A percentile compares a stretch with the other conserved stretches of the same genome.
phyloP scores from a whole-genome alignment of 768 basidiomycete genomes.

The Amanita muscaria region DNA sequence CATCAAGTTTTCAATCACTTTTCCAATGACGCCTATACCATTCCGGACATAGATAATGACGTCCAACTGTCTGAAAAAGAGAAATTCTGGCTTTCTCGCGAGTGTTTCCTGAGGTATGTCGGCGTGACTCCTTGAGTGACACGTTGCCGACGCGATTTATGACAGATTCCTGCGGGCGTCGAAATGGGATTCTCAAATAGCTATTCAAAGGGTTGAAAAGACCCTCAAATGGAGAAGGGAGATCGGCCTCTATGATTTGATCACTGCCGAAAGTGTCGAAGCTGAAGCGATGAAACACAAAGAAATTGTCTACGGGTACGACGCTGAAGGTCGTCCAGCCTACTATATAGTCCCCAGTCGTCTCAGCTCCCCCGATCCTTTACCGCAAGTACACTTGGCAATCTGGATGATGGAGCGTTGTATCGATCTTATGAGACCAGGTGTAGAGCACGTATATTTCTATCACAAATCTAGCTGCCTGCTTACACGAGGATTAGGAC shows the following conservation, averaged over 20 bases:
- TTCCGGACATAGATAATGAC: slow-evolving; percentile 39
- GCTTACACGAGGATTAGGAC: slow-evolving; percentile 32
- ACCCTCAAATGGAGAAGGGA: slow-evolving; percentile 78
- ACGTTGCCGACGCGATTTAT: too few relatives aligned
- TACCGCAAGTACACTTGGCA: slow-evolving; percentile 61
- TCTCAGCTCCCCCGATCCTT: slow-evolving; percentile 68
- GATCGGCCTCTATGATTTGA: slow-evolving; percentile 56
- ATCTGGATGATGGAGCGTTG: slow-evolving; percentile 74
- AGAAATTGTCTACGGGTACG: slow-evolving; percentile 69
- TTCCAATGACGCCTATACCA: slow-evolving; percentile 35
- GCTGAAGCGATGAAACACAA: slow-evolving; percentile 82
- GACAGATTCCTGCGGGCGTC: slow-evolving; percentile 65
- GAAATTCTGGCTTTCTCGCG: slow-evolving; percentile 74
- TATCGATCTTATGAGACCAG: slow-evolving; percentile 71
- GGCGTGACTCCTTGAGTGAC: not conserved
- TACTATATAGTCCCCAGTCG: slow-evolving; percentile 60
- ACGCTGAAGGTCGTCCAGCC: slow-evolving; percentile 52
- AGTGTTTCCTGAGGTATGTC: slow-evolving; percentile 60
- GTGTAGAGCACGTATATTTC: slow-evolving; percentile 56
- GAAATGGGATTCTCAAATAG: slow-evolving; percentile 56
- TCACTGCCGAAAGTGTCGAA: slow-evolving; percentile 58
- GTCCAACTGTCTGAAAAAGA: slow-evolving; percentile 52
- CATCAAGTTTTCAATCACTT: slow-evolving; percentile 55
- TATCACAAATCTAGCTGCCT: slow-evolving; percentile 1
- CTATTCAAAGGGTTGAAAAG: slow-evolving; percentile 58